Evolutionary conservation across 805 yeast genomes (phyloP), one percentile per base, ranked within the genome.

Genomic region (Starmerella sp.): DNA sequence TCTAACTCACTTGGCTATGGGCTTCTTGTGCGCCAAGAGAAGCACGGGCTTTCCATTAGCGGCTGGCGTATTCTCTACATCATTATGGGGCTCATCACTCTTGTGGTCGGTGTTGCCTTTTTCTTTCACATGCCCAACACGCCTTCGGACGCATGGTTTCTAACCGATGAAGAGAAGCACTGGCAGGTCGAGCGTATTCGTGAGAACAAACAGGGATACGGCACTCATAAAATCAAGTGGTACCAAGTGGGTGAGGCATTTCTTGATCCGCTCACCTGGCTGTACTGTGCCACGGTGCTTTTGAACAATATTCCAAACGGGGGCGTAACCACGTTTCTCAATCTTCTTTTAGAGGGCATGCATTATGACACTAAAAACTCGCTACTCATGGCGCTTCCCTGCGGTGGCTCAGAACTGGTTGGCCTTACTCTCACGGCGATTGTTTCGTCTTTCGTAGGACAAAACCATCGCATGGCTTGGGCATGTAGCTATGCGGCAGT

Each of bases 41-140:
- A 55, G 53, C 49, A 52, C 50, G 52, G 47, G 2, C 34, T 61
- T 51, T 37, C 54, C 32, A 39, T 51, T 71, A 31, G 67, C 80
- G 72, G 82, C 4, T 85, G 90, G 90, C 80, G 77, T 63, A 65
- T 79, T 13, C 65, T 82, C 3, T 84, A 76, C 64, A 68, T 84
- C 48, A 71, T 82, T 35, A 75, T 78, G 43, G 95, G 93, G 13
- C 65, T 73, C 8, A 72, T 80, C 54, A 82, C 87, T 3, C 66
- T 81, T 6, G 62, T 75, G 11, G 62, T 79, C n/a, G 85, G 84
- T 6, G 52, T 76, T 10, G 52, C 74, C 10, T 71, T 80, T 56
- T 66, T 67, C 45, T 59, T 78, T 52, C 78, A 77, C 65, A 63
- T 83, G 50, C 86, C 86, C n/a, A 81, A 79, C 59, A 66, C 71